Base-by-base conservation (phyloP, 2,329 filamentous ascomycete species). In the Talaromyces piceae region DNA sequence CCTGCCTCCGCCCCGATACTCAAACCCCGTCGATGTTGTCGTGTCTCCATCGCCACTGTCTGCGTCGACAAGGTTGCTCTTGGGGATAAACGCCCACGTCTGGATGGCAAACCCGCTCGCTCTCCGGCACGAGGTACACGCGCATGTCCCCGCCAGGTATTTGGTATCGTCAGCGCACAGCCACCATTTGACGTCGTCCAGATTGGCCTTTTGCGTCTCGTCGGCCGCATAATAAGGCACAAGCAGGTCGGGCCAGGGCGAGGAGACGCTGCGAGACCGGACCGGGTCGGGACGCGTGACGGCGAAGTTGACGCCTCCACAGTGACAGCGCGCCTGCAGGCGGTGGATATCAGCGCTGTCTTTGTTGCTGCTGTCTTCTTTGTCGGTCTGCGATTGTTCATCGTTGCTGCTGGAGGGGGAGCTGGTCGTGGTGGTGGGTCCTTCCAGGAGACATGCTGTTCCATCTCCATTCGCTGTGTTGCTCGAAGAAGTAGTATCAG, bases 41-140 rank as follows among this genome's bases (percentile, higher is more conserved):
- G 47, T 33, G 28, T 13, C 28, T 22, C 11, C 20, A 9, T 45
- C 31, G n/a, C 11, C 31, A 8, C 73, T 55, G 27, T 54, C 23
- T 3, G n/a, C 20, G 11, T 9, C 13, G 6, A 13, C 16, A 27
- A 87, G 80, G 58, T 84, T 82, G 1, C 67, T 63, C n/a, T 73
- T 71, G 1, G 82, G 81, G 0, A 87, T 68, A 59, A 86, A 88
- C 0, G 80, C 74, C 84, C 84, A 88, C 0, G 77, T 70, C 57
- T 84, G 78, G 44, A 86, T 76, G 51, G 86, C 81, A 56, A 81
- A 83, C 3, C 83, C 83, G 1, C 78, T 76, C 0, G 69, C 66
- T 3, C 82, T 68, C 5, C 83, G 79, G 61, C 84, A 88, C 2
- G 80, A 79, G 4, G 67, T 72, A 63, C 84, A 88, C 1, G 75